Evolutionary conservation across 495 filamentous ascomycete species (phyloP).

Genomic region (Aspergillus wentii): DNA sequence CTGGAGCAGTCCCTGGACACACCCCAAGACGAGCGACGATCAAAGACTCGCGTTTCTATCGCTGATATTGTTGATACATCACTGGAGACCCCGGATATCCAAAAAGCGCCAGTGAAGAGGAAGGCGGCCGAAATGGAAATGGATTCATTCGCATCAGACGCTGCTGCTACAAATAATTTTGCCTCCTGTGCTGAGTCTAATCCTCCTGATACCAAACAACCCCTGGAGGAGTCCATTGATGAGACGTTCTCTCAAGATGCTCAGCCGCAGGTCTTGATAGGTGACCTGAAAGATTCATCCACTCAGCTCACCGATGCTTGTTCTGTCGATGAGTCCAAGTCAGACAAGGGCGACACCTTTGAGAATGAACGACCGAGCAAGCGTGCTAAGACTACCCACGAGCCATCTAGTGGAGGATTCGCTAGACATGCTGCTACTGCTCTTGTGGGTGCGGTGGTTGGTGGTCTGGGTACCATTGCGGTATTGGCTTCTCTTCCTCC

Average conservation of each 20-base stretch:
- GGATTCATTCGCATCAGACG: not conserved
- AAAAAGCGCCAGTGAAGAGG: conserved; percentile 21
- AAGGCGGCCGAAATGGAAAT: conserved; percentile 30
- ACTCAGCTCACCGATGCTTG: conserved; percentile 6
- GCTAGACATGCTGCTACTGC: conserved; percentile 40
- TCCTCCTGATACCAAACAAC: not conserved
- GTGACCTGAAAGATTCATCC: not conserved
- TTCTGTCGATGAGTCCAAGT: not conserved
- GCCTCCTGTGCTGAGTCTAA: conserved; percentile 2
- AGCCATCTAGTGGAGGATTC: conserved; percentile 13
- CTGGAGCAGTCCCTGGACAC: not conserved
- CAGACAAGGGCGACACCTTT: conserved; percentile 2
- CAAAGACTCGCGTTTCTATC: conserved; percentile 7
- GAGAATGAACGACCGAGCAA: conserved; percentile 24
- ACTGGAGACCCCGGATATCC: not conserved
- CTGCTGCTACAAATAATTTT: not conserved
- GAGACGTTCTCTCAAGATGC: conserved; percentile 20
- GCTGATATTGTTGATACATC: conserved; percentile 10
- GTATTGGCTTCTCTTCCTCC: conserved; percentile 40
- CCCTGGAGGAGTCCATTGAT: not conserved
- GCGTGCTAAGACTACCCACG: conserved; percentile 21
- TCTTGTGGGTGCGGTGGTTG: conserved; percentile 38
- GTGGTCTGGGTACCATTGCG: conserved; percentile 46
- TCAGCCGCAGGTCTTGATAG: conserved; percentile 14
- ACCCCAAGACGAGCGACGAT: not conserved